A percentile compares a stretch with the other conserved stretches of the same genome.
These are phyloP conservation scores for Talaromyces trachyspermus DNA, from an alignment of 495 filamentous ascomycete species.

Conservation along the genomic window DNA sequence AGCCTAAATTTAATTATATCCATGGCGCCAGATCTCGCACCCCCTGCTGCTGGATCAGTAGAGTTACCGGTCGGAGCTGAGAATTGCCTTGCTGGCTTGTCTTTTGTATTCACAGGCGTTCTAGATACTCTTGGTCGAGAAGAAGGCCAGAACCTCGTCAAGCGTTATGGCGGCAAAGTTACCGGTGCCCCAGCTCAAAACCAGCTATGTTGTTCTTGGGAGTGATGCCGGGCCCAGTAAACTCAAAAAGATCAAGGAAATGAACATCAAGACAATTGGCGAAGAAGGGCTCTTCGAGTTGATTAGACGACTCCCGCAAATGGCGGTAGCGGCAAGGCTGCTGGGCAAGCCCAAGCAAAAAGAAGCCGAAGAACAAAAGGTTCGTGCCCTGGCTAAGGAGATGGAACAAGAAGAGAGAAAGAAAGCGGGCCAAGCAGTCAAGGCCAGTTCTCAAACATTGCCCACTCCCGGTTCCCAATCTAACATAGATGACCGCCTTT, in stretches of 20 bases:
- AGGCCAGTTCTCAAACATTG: slow-evolving; percentile 39
- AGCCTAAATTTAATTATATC: slow-evolving; percentile 64
- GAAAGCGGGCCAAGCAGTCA: slow-evolving; percentile 1
- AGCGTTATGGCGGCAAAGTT: slow-evolving; percentile 87
- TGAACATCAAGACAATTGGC: slow-evolving; percentile 80
- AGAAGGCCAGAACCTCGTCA: slow-evolving; percentile 82
- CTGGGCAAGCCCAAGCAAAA: slow-evolving; percentile 75
- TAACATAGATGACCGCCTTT: slow-evolving; percentile 58
- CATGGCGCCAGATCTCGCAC: slow-evolving; percentile 47
- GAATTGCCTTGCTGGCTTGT: slow-evolving; percentile 86
- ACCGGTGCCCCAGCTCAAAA: slow-evolving; percentile 82
- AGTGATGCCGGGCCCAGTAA: slow-evolving; percentile 90
- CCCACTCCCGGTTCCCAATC: slow-evolving; percentile 10
- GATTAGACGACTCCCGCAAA: slow-evolving; percentile 77
- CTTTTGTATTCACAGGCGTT: slow-evolving; percentile 95
- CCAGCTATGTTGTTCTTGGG: slow-evolving; percentile 86
- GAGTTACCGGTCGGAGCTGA: slow-evolving; percentile 79
- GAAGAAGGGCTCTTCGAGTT: slow-evolving; percentile 88
- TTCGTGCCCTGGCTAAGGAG: slow-evolving; percentile 66
- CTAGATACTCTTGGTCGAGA: slow-evolving; percentile 71
- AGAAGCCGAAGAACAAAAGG: slow-evolving; percentile 70
- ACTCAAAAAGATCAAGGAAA: slow-evolving; percentile 71
- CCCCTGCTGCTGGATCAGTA: slow-evolving; percentile 52
- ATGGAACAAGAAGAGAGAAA: slow-evolving; percentile 61
- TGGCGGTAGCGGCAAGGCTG: slow-evolving; percentile 82